Base-by-base conservation (phyloP, 2,329 filamentous ascomycete genomes). In the Intubia oerlemansii region DNA sequence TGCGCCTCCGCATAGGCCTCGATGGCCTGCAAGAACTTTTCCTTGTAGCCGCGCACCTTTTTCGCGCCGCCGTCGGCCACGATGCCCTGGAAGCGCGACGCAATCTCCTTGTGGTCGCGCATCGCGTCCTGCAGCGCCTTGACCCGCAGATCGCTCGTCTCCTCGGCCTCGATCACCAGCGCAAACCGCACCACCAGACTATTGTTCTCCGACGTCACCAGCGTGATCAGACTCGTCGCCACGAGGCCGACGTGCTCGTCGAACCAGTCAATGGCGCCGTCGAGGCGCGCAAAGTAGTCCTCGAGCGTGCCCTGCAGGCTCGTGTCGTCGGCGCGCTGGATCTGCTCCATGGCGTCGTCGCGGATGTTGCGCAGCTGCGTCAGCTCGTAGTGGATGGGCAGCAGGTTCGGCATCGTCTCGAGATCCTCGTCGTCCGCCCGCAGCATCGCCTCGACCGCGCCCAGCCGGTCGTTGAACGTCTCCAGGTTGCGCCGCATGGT, bases 281-380 rank as follows among this genome's bases (percentile, higher is more conserved):
- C 84, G 32, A 98, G 54, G 13, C 76, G 66, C 32, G 73, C 62
- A 49, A 98, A 98, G 52, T 90, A 85, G 47, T 93, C 82, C 43
- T 82, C 71, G 28, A 98, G 54, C 3, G 85, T 95, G 28, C 66
- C 66, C 47, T 85, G 75, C 34, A 88, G 59, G 39, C 77, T 73
- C 7, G 57, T 49, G 42, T 88, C 79, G 36, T 73, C 63, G 10
- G 75, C 69, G 38, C 73, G 63, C 45, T 75, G 71, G 45, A 95
- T 92, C 61, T 98, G 88, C 44, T 92, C 82, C 66, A 95, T 84
- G 18, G 88, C 85, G 50, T 91, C 79, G 53, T 95, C 88, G 33
- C 84, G 70, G 38, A 98, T 91, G 49, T 98, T 91, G 36, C 88
- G 65, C 48, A 98, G 57, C 50, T 80, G 72, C 4, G 81, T 93